Base-by-base conservation (phyloP, 2,329 filamentous ascomycete species). In the Teratosphaeria pseudoeucalypti region DNA sequence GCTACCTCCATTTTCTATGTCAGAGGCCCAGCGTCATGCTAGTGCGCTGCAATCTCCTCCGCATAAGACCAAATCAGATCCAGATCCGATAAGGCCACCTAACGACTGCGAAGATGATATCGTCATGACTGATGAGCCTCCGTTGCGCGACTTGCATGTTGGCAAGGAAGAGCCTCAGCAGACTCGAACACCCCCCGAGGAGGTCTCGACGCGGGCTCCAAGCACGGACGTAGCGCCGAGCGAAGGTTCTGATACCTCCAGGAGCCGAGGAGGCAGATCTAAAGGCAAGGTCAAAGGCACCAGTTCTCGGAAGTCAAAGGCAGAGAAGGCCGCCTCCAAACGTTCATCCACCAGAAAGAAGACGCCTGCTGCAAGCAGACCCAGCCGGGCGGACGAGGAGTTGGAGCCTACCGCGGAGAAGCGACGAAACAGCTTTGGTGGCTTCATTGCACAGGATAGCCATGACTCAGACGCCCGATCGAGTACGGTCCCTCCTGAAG, bases 231-330 rank as follows among this genome's bases (percentile, higher is more conserved):
- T 65, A 6, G 58, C 61, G 2, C 57, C 61, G 34, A 66, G 59
- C 54, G 69, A 67, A 53, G 56, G 61, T 7, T 65, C 67, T 3
- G 68, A 66, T 19, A 16, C 59, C 34, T 54, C 63, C 39, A 67
- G 63, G 57, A 60, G 57, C 34, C 68, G 68, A 55, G 65, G 76
- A 61, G 75, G 75, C 12, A 76, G 73, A 74, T 75, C 76, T 12
- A 79, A 78, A 65, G 76, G 75, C 39, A 79, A 78, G 62, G 72
- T 77, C 14, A 71, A 76, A 54, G 74, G 73, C 9, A 66, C 76
- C 56, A 73, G 73, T 53, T 67, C 63, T 32, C 68, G 71, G 27
- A 70, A 72, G 49, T 64, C 69, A 7, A 62, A 64, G n/a, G 66
- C 66, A 55, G 77, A 74, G 64, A 75, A 72, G 61, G 60, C 62